Percentiles rank a stretch among this genome's conserved stretches.
Conservation (phyloP, 2,329 filamentous ascomycete species). For the Pseudogymnoascus sp. region DNA sequence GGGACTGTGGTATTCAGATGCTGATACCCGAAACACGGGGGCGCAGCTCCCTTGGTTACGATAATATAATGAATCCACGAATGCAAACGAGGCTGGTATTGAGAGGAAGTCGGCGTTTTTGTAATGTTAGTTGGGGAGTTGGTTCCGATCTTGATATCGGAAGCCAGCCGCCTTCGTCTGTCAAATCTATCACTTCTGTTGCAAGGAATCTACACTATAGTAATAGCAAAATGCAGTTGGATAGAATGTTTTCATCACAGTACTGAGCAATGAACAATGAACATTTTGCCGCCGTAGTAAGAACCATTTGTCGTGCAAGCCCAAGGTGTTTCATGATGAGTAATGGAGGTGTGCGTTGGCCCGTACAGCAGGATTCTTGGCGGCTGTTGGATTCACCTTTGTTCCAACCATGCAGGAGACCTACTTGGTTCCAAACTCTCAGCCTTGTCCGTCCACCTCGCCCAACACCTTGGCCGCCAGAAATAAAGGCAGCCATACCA, state of each 20-base stretch:
- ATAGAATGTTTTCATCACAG: background rate
- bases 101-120: background rate
- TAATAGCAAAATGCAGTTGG: background rate
- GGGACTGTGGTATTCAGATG: background rate
- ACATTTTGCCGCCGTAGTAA: too few relatives aligned
- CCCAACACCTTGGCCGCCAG: background rate
- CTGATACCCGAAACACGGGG: background rate
- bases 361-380: background rate
- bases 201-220: background rate
- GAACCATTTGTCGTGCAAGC: background rate
- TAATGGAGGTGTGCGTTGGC: constrained; percentile 4
- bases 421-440: background rate
- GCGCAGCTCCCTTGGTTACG: background rate
- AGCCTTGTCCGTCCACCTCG: constrained; percentile 3
- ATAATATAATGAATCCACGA: constrained; percentile 4
- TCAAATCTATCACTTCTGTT: background rate
- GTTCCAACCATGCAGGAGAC: constrained; percentile 5
- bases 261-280: background rate
- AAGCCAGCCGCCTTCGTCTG: background rate
- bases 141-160: background rate
- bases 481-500: background rate
- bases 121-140: background rate
- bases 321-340: constrained; percentile 2
- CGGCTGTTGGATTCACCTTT: background rate
- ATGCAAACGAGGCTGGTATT: background rate